Evolutionary conservation across 805 yeast species (phyloP).

Genomic region (Ogataea corticis): DNA sequence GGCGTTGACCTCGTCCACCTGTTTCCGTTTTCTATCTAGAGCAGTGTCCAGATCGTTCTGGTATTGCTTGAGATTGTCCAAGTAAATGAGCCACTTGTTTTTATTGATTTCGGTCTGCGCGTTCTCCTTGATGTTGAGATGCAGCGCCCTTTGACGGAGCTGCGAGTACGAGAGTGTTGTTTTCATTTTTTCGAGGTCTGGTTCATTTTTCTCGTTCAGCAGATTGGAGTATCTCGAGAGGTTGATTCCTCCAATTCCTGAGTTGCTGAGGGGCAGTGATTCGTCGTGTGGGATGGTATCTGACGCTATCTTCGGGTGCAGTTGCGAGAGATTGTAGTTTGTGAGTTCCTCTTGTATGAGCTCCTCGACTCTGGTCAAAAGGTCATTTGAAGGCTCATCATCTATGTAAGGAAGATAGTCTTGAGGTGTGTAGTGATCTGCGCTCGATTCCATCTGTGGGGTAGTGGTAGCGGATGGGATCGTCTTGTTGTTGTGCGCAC

Average conservation of each 20-base stretch:
- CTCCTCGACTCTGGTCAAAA: slow-evolving; percentile 20
- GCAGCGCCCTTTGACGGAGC: slow-evolving; percentile 42
- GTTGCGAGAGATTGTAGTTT: slow-evolving; percentile 11
- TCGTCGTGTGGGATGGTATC: no score
- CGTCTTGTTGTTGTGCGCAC: no score
- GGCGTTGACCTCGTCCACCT: slow-evolving; percentile 43
- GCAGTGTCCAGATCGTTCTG: slow-evolving; percentile 30
- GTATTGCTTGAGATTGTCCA: slow-evolving; percentile 34
- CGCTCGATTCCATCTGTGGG: neutral
- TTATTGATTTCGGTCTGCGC: slow-evolving; percentile 15
- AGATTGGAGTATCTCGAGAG: slow-evolving; percentile 21
- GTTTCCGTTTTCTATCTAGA: slow-evolving; percentile 39
- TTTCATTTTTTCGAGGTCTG: slow-evolving; percentile 29
- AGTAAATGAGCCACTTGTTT: slow-evolving; percentile 40
- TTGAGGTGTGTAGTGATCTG: slow-evolving; percentile 1
- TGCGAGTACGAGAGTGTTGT: slow-evolving; percentile 42
- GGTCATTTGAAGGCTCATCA: slow-evolving; percentile 20
- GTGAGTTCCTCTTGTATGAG: slow-evolving; percentile 25
- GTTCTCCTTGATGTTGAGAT: slow-evolving; percentile 24
- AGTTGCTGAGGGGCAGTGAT: slow-evolving; percentile 7
- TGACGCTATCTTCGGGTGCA: slow-evolving; percentile 16
- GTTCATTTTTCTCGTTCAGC: slow-evolving; percentile 14
- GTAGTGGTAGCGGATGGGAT: no score
- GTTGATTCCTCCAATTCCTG: slow-evolving; percentile 19
- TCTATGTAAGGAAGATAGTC: slow-evolving; percentile 30